Conservation (phyloP, 371 early-diverging fungal genomes). For the Mortierella sp. region DNA sequence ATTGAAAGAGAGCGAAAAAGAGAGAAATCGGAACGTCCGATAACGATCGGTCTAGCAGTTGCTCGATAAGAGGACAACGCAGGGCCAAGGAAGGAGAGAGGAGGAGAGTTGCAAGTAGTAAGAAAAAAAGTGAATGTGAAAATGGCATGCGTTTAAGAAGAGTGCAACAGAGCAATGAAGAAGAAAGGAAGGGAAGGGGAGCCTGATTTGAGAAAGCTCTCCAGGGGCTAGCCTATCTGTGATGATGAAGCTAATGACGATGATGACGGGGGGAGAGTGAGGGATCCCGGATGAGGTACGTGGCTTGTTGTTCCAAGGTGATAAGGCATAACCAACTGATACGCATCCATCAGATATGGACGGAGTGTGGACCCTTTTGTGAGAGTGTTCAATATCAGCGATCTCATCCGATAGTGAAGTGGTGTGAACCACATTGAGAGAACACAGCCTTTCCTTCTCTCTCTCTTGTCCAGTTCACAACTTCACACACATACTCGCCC, state of each 20-base stretch:
- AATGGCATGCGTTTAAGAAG: neutral
- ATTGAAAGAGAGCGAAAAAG: too few relatives aligned
- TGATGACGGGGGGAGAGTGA: neutral
- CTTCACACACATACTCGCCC: neutral
- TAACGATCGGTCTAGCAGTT: neutral
- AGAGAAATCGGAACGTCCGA: constrained; percentile 7
- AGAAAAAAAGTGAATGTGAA: neutral
- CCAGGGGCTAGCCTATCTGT: neutral
- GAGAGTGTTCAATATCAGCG: neutral
- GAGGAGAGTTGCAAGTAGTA: neutral
- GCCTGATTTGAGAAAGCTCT: neutral
- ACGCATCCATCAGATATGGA: neutral
- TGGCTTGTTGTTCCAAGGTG: neutral
- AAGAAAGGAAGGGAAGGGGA: neutral
- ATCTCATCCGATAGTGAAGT: neutral
- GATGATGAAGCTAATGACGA: neutral
- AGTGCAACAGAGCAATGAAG: neutral
- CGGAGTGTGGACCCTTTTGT: neutral
- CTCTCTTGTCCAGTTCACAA: too few relatives aligned
- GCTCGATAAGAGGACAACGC: neutral
- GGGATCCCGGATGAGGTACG: neutral
- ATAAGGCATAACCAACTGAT: neutral
- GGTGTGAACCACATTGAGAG: too few relatives aligned
- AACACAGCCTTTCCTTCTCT: neutral
- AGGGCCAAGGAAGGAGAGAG: neutral